phyloP scores from a whole-genome alignment of 2,329 filamentous ascomycete species.

The Penicillium decumbens region DNA sequence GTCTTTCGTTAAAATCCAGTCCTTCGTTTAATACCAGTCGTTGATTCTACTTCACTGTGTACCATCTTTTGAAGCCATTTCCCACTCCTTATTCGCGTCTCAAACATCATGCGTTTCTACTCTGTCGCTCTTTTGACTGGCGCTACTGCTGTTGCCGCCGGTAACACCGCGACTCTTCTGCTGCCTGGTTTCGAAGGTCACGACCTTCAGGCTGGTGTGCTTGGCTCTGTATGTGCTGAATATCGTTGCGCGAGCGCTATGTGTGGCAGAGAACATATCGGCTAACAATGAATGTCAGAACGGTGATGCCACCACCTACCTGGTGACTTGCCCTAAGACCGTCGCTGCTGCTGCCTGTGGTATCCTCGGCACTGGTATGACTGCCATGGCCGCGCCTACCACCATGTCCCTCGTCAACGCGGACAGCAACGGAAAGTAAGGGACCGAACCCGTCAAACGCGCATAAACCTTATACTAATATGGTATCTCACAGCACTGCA shows the following conservation, averaged over 20 bases:
- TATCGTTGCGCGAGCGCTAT: neutral
- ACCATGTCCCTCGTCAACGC: slow-evolving; percentile 17
- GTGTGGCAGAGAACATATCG: neutral
- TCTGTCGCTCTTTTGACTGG: slow-evolving; percentile 26
- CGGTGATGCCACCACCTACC: slow-evolving; percentile 24
- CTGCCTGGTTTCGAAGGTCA: slow-evolving; percentile 22
- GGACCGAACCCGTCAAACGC: neutral
- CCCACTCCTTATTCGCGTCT: slow-evolving; percentile 1
- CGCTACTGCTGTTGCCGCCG: slow-evolving; percentile 22
- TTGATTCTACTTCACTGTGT: slow-evolving; percentile 11
- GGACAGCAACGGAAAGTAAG: slow-evolving; percentile 19
- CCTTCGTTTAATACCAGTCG: slow-evolving; percentile 11
- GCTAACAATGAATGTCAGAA: slow-evolving; percentile 10
- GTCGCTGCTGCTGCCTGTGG: slow-evolving; percentile 15
- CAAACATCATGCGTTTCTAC: slow-evolving; percentile 22
- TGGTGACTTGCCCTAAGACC: slow-evolving; percentile 20
- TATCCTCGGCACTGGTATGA: slow-evolving; percentile 21
- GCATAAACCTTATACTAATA: slow-evolving; percentile 1
- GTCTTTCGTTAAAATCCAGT: slow-evolving; percentile 22
- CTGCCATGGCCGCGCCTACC: slow-evolving; percentile 21
- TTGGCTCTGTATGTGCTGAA: slow-evolving; percentile 15
- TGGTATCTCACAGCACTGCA: slow-evolving; percentile 6
- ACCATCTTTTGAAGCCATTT: slow-evolving; percentile 7
- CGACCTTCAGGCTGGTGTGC: slow-evolving; percentile 18
- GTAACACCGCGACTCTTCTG: slow-evolving; percentile 20